Percentiles rank a stretch among this genome's conserved stretches.
These are phyloP conservation scores for Phytophthora litchii DNA, from an alignment of 352 stramenopile species.

Conservation along the genomic window DNA sequence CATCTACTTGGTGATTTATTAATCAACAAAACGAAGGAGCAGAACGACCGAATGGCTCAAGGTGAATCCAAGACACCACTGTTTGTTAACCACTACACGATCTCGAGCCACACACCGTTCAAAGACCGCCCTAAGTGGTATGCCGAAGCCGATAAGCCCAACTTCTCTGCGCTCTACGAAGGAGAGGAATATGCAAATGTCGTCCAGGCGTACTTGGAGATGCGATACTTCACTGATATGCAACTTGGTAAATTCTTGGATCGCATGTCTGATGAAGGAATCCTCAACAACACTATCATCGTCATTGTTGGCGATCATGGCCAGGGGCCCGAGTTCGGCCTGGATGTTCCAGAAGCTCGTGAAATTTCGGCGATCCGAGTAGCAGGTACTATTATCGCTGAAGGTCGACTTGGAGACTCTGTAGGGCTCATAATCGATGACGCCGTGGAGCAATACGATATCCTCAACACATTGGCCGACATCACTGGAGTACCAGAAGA, in stretches of 20 bases:
- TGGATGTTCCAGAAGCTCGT: constrained; percentile 33
- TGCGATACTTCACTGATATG: constrained; percentile 59
- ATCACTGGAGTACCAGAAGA: constrained; percentile 41
- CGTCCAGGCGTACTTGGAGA: constrained; percentile 47
- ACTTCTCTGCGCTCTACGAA: constrained; percentile 46
- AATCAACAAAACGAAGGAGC: constrained; percentile 50
- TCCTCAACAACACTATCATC: constrained; percentile 63
- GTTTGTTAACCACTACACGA: constrained; percentile 66
- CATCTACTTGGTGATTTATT: constrained; percentile 53
- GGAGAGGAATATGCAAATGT: constrained; percentile 24
- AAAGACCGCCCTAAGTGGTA: constrained; percentile 47
- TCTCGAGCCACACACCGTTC: constrained; percentile 59
- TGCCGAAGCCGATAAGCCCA: constrained; percentile 29
- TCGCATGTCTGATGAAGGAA: constrained; percentile 40
- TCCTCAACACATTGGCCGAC: constrained; percentile 48
- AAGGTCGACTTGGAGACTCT: constrained; percentile 34
- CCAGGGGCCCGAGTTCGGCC: constrained; percentile 44
- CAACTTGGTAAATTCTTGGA: constrained; percentile 60
- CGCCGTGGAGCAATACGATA: constrained; percentile 43
- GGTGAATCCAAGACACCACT: constrained; percentile 44
- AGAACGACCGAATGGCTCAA: constrained; percentile 25
- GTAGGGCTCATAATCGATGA: constrained; percentile 38
- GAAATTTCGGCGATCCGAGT: constrained; percentile 40
- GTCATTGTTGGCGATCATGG: constrained; percentile 62
- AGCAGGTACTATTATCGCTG: constrained; percentile 39